These are phyloP conservation scores for Roridomyces roridus DNA, from an alignment of 768 basidiomycete genomes.

Conservation along the genomic window DNA sequence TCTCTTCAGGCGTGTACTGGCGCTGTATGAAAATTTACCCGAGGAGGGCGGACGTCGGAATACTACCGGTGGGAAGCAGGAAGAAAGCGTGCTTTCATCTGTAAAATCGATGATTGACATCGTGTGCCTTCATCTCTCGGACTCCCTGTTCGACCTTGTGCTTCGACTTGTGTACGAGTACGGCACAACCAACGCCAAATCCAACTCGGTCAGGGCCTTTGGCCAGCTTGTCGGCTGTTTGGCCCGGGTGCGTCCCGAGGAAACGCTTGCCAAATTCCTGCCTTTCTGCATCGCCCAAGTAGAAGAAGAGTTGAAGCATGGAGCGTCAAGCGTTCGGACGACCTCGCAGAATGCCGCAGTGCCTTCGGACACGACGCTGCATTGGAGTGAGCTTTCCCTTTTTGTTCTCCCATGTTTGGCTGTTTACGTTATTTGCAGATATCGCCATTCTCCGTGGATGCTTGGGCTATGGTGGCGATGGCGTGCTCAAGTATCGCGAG, in stretches of 20 bases:
- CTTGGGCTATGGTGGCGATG: conserved; percentile 73
- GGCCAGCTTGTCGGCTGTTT: conserved; percentile 88
- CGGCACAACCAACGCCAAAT: conserved; percentile 86
- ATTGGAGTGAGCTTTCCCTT: conserved; percentile 96
- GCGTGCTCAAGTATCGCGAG: conserved; percentile 71
- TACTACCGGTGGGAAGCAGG: conserved; percentile 84
- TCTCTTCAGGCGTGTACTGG: conserved; percentile 77
- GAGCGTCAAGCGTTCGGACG: conserved; percentile 86
- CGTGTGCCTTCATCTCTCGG: conserved; percentile 81
- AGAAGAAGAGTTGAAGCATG: conserved; percentile 84
- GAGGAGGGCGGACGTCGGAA: conserved; percentile 93
- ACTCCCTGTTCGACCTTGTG: conserved; percentile 82
- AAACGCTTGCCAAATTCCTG: conserved; percentile 81
- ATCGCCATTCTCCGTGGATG: conserved; percentile 84
- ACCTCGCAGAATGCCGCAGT: conserved; percentile 77
- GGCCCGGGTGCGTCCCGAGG: conserved; percentile 76
- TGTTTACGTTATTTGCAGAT: conserved; percentile 48
- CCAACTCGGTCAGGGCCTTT: conserved; percentile 90
- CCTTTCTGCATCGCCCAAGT: conserved; percentile 80
- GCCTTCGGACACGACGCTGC: conserved; percentile 87
- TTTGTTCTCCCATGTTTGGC: background rate
- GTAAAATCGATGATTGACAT: conserved; percentile 83
- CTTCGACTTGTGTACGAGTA: conserved; percentile 87
- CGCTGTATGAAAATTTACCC: conserved; percentile 90
- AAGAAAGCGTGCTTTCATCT: conserved; percentile 78